Evolutionary conservation across 1,284 basidiomycete genomes (phyloP), one percentile per base, ranked within the genome.

Genomic region (Exsudoporus floridanus): DNA sequence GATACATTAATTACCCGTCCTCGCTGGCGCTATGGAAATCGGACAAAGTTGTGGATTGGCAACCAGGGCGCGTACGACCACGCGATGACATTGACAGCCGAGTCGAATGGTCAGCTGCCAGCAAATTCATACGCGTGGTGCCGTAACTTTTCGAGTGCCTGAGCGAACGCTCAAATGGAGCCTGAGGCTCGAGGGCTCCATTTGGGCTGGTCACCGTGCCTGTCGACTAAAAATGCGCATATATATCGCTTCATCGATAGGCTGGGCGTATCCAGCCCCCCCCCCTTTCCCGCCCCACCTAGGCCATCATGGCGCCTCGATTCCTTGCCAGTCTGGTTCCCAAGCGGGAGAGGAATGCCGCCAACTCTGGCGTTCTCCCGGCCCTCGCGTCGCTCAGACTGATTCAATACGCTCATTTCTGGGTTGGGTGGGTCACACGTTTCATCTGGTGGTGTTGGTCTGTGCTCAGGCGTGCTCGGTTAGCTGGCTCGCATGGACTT

Each of bases 401-500:
- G 61, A 55, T 80, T 9, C 80, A 83, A 58, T 77, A 77, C 73
- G 77, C 77, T 7, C 79, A 83, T 60, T 82, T 88, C 64, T 78
- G 74, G 60, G 77, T 77, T 21, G 86, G 86, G 84, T 84, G 70
- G 16, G 73, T 69, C 23, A 30, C 27, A 1, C 16, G n/a, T n/a
- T 33, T 19, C n/a, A 21, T 33, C 43, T 27, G 1, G n/a, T 35
- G 5, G 35, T 31, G 2, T 46, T 19, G n/a, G 7, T 25, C 19
- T 36, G 16, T 25, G 25, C 46, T 56, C 28, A 53, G 27, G 3
- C 19, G 12, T 19, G 25, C 23, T 18, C 37, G 3, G 30, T 19
- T 56, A 88, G 86, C 41, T 90, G 84, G 84, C 72, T 90, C 10
- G 86, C 88, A 13, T 90, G 88, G 88, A 83, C 84, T 7, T 88